Evolutionary conservation across 306 rosid species (phyloP).

Genomic region (Quercus dentata): DNA sequence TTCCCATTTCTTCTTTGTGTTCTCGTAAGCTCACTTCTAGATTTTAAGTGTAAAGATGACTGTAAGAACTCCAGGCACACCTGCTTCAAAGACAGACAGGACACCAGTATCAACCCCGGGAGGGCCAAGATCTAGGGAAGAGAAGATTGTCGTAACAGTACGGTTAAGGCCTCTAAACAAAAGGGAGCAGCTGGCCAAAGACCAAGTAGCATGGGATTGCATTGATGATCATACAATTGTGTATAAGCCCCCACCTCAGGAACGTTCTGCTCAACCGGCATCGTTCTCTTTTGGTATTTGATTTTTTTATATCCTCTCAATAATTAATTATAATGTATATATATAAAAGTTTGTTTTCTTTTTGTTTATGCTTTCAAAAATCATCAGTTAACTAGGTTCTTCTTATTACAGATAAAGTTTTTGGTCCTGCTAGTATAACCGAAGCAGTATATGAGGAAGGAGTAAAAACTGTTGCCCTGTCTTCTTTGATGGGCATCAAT

Average conservation of each 20-base stretch:
- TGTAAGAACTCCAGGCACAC: conserved; percentile 85
- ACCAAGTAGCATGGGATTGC: conserved; percentile 98
- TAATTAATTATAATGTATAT: not conserved
- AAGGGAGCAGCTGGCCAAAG: conserved; percentile 85
- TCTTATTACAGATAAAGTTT: conserved; percentile 78
- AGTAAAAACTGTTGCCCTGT: conserved; percentile 88
- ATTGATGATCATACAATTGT: conserved; percentile 67
- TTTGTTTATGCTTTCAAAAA: not conserved
- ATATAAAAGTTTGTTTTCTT: not conserved
- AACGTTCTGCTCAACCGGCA: conserved; percentile 64
- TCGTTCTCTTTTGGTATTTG: conserved; percentile 82
- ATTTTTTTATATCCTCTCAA: not conserved
- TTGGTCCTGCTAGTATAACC: conserved; percentile 64
- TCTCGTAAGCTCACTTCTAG: not conserved
- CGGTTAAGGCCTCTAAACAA: conserved; percentile 85
- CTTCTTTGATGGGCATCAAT: conserved; percentile 92
- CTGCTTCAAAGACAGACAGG: conserved; percentile 83
- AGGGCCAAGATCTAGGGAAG: conserved; percentile 68
- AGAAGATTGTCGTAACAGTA: conserved; percentile 94
- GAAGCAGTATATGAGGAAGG: conserved; percentile 95
- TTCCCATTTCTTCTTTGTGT: not conserved
- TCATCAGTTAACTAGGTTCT: conserved; percentile 5
- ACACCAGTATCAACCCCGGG: conserved; percentile 88
- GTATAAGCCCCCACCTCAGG: conserved; percentile 58
- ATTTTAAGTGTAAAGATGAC: conserved; percentile 49